phyloP scores from a whole-genome alignment of 306 rosid species.

The Boehmeria nivea region DNA sequence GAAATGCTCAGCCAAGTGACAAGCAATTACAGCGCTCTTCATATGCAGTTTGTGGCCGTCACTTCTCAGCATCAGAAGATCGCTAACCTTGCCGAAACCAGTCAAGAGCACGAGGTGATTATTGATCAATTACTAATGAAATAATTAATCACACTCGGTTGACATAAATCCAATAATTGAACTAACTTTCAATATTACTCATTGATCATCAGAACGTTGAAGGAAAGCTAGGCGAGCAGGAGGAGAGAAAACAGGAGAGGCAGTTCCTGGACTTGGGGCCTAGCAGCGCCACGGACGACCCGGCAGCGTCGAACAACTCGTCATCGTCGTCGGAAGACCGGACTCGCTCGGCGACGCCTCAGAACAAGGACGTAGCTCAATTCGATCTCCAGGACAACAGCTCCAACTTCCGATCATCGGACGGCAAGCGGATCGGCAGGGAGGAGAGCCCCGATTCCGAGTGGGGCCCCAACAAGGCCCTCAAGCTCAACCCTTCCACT shows the following conservation, averaged over 20 bases:
- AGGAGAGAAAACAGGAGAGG: conserved; percentile 38
- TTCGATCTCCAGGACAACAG: conserved; percentile 11
- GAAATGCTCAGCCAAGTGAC: conserved; percentile 79
- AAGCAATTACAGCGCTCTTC: conserved; percentile 62
- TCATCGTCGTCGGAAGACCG: conserved; percentile 82
- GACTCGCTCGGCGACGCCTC: conserved; percentile 63
- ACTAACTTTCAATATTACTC: not conserved
- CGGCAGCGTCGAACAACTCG: conserved; percentile 41
- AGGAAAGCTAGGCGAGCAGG: conserved; percentile 35
- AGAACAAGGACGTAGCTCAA: conserved; percentile 20
- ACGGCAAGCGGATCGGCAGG: conserved; percentile 41
- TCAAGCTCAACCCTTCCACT: conserved; percentile 28
- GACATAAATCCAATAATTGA: too few species aligned
- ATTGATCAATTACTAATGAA: not conserved
- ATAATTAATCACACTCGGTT: not conserved
- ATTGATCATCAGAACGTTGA: conserved; percentile 29
- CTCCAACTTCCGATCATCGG: conserved; percentile 4
- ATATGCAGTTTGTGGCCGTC: conserved; percentile 56
- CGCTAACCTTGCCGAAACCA: conserved; percentile 11
- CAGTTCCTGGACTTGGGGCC: conserved; percentile 59
- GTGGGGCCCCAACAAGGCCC: conserved; percentile 55
- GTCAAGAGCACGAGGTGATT: conserved; percentile 12
- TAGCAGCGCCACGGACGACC: conserved; percentile 30
- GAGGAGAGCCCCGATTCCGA: conserved; percentile 81
- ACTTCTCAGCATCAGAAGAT: conserved; percentile 55